Evolutionary conservation across 352 stramenopile genomes (phyloP).

Genomic region (Phytophthora lateralis): DNA sequence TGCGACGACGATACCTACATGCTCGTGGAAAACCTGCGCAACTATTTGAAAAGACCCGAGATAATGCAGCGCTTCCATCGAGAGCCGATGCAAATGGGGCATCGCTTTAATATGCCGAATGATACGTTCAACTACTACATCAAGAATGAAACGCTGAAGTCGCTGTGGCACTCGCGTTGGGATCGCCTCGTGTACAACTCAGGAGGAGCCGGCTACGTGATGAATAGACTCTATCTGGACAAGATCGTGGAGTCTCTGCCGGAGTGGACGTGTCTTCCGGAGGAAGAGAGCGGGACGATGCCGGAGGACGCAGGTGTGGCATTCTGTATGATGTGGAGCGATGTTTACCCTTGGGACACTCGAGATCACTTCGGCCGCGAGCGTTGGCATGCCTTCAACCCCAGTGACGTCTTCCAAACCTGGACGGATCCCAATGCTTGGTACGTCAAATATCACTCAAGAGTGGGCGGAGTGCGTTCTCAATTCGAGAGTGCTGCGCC

Average conservation of each 20-base stretch:
- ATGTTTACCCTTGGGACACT: conserved; percentile 74
- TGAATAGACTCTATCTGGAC: conserved; percentile 75
- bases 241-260: conserved; percentile 56
- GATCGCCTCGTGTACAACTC: conserved; percentile 80
- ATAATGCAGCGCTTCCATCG: conserved; percentile 51
- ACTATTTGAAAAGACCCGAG: conserved; percentile 63
- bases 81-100: conserved; percentile 76
- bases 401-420: conserved; percentile 43
- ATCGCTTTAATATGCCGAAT: conserved; percentile 71
- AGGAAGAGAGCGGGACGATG: conserved; percentile 61
- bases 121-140: conserved; percentile 64
- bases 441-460: conserved; percentile 66
- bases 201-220: conserved; percentile 67
- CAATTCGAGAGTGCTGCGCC: conserved; percentile 51
- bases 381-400: conserved; percentile 71
- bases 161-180: conserved; percentile 46
- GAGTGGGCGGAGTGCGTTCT: conserved; percentile 58
- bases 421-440: conserved; percentile 52
- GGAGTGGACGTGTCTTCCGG: conserved; percentile 57
- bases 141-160: conserved; percentile 49
- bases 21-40: conserved; percentile 71
- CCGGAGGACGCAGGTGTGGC: conserved; percentile 75
- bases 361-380: conserved; percentile 67
- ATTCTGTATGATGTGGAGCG: conserved; percentile 83
- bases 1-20: conserved; percentile 80